Evolutionary conservation across 306 rosid genomes (phyloP), one percentile per base, ranked within the genome.

Genomic region (Bauhinia variegata): DNA sequence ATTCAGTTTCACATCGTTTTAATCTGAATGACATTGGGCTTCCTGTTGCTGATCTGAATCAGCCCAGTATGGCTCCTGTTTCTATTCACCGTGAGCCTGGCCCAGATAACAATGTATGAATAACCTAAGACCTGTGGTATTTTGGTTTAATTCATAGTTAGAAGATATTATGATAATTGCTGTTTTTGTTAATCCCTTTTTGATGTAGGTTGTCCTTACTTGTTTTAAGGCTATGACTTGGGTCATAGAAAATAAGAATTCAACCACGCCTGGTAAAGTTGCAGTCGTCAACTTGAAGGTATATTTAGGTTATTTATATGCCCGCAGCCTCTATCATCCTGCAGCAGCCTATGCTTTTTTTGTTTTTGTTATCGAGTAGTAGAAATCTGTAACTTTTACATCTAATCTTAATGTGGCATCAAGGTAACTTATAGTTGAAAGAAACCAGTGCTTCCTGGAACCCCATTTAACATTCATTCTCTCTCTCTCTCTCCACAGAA

Each of bases 181-280:
- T 59, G 11, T 16, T 42, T 64, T 50, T 36, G 18, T 23, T 23
- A 31, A 39, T 73, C 54, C 30, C 12, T 66, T 57, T 69, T 78
- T 51, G 73, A 41, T 78, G 66, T 73, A 86, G 92, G 92, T 82
- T 67, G 90, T 89, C 68, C 82, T 84, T 62, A 82, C 82, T 60
- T 86, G 80, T 79, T 89, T 89, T 68, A 86, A 89, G 86, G 79
- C 96, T 39, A 82, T 89, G 93, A 79, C 86, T 59, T 89, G 93
- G 93, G 82, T 80, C 56, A 82, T 86, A 36, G 96, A 89, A 80
- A 84, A 77, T 68, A 86, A 76, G 74, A 82, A 77, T 75, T 76
- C 91, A 69, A 67, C 63, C 58, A 54, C 78, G 47, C 60, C 79
- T 59, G 71, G 83, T 70, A 89, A 79, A 75, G 79, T 87, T 13